These are phyloP conservation scores for Lasiodiplodia hormozganensis DNA, from an alignment of 2,329 filamentous ascomycete genomes.

Conservation along the genomic window DNA sequence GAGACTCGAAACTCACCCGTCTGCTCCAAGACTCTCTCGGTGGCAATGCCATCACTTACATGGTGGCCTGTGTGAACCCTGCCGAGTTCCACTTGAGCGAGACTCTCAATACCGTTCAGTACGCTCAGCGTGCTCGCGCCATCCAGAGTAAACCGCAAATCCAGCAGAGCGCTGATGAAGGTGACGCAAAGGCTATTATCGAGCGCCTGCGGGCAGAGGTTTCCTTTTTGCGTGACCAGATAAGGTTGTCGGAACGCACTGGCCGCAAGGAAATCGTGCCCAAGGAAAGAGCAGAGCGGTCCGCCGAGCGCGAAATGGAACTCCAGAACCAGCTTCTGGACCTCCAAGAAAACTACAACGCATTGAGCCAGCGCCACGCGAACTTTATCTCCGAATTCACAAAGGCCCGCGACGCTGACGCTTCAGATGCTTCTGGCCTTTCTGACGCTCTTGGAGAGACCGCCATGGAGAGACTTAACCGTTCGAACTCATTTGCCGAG, in stretches of 20 bases:
- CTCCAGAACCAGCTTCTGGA: constrained; percentile 94
- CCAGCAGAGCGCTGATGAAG: constrained; percentile 85
- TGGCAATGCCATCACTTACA: constrained; percentile 97
- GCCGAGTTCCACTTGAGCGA: constrained; percentile 97
- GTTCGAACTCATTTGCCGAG: constrained; percentile 94
- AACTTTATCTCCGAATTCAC: constrained; percentile 94
- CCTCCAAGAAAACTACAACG: constrained; percentile 90
- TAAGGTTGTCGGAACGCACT: constrained; percentile 78
- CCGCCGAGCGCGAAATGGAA: constrained; percentile 84
- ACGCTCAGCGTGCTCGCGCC: constrained; percentile 91
- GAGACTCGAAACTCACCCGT: constrained; percentile 95
- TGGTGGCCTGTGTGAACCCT: constrained; percentile 98
- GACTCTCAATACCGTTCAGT: constrained; percentile 94
- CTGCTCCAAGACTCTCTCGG: constrained; percentile 95
- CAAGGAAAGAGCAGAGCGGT: constrained; percentile 78
- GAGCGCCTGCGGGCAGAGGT: constrained; percentile 94
- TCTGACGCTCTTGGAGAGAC: constrained; percentile 75
- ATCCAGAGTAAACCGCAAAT: constrained; percentile 98
- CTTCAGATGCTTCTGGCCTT: constrained; percentile 59
- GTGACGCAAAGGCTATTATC: constrained; percentile 92
- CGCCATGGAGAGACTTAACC: constrained; percentile 85
- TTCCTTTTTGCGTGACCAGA: constrained; percentile 90
- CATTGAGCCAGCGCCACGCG: constrained; percentile 91
- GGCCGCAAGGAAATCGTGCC: constrained; percentile 63
- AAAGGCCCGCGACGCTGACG: constrained; percentile 74